phyloP scores from a whole-genome alignment of 306 rosid species.

The Cucumis hystrix region DNA sequence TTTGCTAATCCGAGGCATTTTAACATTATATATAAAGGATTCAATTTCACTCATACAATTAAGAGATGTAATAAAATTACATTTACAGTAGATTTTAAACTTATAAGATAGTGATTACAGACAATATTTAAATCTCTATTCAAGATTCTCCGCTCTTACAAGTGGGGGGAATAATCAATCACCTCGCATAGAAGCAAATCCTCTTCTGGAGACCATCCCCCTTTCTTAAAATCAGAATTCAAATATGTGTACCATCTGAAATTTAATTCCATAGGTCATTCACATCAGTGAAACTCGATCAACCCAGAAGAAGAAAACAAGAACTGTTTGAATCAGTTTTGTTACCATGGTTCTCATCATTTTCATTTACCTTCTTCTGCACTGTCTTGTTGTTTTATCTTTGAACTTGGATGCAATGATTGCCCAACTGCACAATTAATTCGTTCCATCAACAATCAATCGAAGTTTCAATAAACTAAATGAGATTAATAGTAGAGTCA shows the following conservation, averaged over 20 bases:
- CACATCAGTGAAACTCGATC: conserved; percentile 10
- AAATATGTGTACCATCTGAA: conserved; percentile 96
- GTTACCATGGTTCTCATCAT: conserved; percentile 18
- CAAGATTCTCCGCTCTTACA: background rate
- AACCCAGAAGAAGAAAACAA: conserved; percentile 1
- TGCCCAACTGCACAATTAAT: conserved; percentile 56
- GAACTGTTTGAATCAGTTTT: conserved; percentile 6
- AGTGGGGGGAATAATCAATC: conserved; percentile 19
- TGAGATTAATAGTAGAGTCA: background rate
- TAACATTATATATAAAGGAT: background rate
- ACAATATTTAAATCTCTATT: background rate
- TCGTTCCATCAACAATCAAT: conserved; percentile 1
- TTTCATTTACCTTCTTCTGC: conserved; percentile 77
- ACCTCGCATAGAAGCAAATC: conserved; percentile 96
- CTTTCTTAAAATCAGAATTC: conserved; percentile 98
- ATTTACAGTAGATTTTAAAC: background rate
- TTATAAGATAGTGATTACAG: background rate
- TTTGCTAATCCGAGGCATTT: background rate
- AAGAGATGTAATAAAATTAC: background rate
- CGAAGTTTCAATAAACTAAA: background rate
- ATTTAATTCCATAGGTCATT: conserved; percentile 13
- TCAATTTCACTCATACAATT: background rate
- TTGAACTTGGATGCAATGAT: conserved; percentile 91
- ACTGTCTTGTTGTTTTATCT: conserved; percentile 98
- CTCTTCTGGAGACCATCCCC: conserved; percentile 99